phyloP scores from a whole-genome alignment of 352 stramenopile species.

The Pythium coloratum region DNA sequence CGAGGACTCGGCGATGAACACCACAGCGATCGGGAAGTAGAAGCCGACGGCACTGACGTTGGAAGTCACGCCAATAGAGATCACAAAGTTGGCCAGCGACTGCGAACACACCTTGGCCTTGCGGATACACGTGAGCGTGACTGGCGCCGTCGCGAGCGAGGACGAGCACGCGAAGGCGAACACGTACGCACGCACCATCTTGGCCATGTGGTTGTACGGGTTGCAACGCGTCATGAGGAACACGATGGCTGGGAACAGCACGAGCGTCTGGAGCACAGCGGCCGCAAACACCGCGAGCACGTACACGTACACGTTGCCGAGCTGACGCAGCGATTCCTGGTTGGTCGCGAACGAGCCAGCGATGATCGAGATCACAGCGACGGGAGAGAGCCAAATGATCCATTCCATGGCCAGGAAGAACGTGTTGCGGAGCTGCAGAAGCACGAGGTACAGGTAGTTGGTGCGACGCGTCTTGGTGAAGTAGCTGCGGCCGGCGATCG shows the following conservation, averaged over 20 bases:
- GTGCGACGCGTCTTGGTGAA: slow-evolving; percentile 56
- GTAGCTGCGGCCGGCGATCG: slow-evolving; percentile 55
- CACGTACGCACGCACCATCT: slow-evolving; percentile 67
- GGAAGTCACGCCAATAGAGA: slow-evolving; percentile 68
- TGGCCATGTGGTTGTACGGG: slow-evolving; percentile 69
- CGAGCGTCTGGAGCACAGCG: slow-evolving; percentile 37
- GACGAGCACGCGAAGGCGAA: slow-evolving; percentile 72
- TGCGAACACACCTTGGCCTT: slow-evolving; percentile 67
- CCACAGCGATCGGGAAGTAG: slow-evolving; percentile 62
- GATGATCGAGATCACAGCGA: slow-evolving; percentile 70
- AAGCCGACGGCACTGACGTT: slow-evolving; percentile 61
- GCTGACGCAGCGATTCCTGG: slow-evolving; percentile 31
- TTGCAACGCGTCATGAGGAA: slow-evolving; percentile 70
- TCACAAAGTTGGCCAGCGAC: slow-evolving; percentile 72
- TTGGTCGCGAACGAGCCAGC: slow-evolving; percentile 59
- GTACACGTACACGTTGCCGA: slow-evolving; percentile 59
- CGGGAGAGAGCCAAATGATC: slow-evolving; percentile 65
- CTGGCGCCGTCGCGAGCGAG: slow-evolving; percentile 61
- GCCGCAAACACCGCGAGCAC: slow-evolving; percentile 31
- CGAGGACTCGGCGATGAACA: slow-evolving; percentile 66
- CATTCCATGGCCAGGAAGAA: slow-evolving; percentile 75
- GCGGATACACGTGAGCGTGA: slow-evolving; percentile 65
- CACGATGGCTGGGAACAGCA: slow-evolving; percentile 54
- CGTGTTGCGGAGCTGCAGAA: slow-evolving; percentile 72
- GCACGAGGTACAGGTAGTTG: slow-evolving; percentile 68